A percentile compares a stretch with the other conserved stretches of the same genome.
Evolutionary conservation across 306 rosid species (phyloP).

Genomic region (Ochetophila trinervis): DNA sequence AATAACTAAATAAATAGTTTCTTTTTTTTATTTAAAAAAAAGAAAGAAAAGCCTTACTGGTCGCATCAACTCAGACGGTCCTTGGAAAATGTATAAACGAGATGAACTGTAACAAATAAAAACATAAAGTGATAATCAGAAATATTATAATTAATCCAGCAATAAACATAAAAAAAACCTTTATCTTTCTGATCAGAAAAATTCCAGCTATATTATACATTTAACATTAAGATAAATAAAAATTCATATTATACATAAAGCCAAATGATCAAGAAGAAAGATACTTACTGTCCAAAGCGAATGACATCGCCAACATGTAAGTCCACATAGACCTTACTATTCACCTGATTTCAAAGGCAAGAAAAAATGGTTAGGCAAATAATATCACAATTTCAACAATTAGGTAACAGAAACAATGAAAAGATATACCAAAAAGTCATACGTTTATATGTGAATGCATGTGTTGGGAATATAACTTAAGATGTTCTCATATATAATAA

Average conservation of each 20-base stretch:
- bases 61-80: slow-evolving; percentile 87
- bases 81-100: slow-evolving; percentile 91
- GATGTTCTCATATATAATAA: background rate
- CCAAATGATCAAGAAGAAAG: slow-evolving; percentile 14
- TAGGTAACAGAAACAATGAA: background rate
- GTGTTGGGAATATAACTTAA: background rate
- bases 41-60: slow-evolving; percentile 51
- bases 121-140: slow-evolving; percentile 21
- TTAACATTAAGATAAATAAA: too few relatives aligned
- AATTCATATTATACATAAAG: slow-evolving; percentile 5
- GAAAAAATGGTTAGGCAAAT: background rate
- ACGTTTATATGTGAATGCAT: background rate
- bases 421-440: background rate
- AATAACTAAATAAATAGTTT: too few relatives aligned
- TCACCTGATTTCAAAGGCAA: slow-evolving; percentile 53
- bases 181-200: too few relatives aligned
- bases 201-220: too few relatives aligned
- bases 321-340: slow-evolving; percentile 59
- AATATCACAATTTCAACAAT: background rate
- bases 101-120: slow-evolving; percentile 60
- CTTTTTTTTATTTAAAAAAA: background rate
- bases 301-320: slow-evolving; percentile 92
- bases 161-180: background rate
- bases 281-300: slow-evolving; percentile 85
- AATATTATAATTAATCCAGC: background rate